Evolutionary conservation across 805 yeast species (phyloP).

Genomic region (Yamadazyma kitorensis): DNA sequence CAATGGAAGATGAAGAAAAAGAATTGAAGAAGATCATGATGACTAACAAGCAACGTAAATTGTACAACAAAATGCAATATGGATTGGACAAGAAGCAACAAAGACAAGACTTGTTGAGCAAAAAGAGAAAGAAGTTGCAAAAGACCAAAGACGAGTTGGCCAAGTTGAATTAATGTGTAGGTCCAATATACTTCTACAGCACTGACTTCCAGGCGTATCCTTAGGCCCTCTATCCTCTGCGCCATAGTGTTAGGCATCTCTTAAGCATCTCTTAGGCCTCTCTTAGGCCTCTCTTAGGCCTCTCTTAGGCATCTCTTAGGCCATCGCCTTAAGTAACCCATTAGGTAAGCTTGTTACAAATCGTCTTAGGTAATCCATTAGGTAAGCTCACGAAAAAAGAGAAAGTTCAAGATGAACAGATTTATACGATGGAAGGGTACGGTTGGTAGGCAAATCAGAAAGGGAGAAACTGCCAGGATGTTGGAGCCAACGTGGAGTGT

Average conservation of each 20-base stretch:
- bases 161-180: conserved; percentile 16
- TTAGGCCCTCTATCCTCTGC: too few species aligned
- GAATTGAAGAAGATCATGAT: conserved; percentile 95
- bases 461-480: conserved; percentile 6
- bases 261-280: too few species aligned
- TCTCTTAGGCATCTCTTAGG: too few species aligned
- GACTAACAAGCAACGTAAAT: conserved; percentile 92
- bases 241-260: too few species aligned
- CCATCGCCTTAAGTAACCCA: too few species aligned
- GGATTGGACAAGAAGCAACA: conserved; percentile 80
- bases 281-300: too few species aligned
- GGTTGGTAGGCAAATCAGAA: conserved; percentile 6
- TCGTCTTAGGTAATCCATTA: too few species aligned
- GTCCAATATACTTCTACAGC: too few species aligned
- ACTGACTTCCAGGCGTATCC: too few species aligned
- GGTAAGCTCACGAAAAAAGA: too few species aligned
- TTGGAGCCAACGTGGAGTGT: conserved; percentile 19
- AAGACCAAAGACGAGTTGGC: conserved; percentile 51
- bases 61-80: conserved; percentile 93
- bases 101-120: conserved; percentile 63
- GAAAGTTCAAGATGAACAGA: too few species aligned
- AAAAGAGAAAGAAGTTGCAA: conserved; percentile 67
- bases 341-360: too few species aligned
- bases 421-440: conserved; percentile 2
- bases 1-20: conserved; percentile 70